Conservation (phyloP, 768 basidiomycete genomes). For the Phylloporus sp. region DNA sequence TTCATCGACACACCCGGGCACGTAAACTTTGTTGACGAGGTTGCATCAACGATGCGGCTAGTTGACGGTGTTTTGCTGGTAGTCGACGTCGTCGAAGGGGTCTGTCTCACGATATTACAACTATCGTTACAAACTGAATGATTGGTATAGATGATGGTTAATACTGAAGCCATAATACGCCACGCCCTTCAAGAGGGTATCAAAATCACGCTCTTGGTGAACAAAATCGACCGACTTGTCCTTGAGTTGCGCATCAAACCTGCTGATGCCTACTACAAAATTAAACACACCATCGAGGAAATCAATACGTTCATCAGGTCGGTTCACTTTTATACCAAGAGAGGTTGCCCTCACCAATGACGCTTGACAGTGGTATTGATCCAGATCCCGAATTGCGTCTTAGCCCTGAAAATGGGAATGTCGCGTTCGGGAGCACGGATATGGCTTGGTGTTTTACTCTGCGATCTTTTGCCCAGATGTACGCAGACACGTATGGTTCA, state of each 20-base stretch:
- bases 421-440: constrained; percentile 94
- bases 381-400: constrained; percentile 83
- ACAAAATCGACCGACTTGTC: constrained; percentile 97
- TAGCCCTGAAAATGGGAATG: constrained; percentile 93
- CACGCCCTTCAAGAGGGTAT: constrained; percentile 87
- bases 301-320: constrained; percentile 95
- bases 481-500: constrained; percentile 84
- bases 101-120: constrained; percentile 36
- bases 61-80: constrained; percentile 90
- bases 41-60: constrained; percentile 79
- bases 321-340: constrained; percentile 13
- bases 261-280: constrained; percentile 96
- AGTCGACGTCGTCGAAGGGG: constrained; percentile 98
- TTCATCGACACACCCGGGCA: constrained; percentile 97
- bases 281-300: constrained; percentile 98
- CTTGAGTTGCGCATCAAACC: constrained; percentile 95
- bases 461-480: constrained; percentile 92
- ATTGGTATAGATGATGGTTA: constrained; percentile 74
- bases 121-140: constrained; percentile 10
- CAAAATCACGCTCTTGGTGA: constrained; percentile 88
- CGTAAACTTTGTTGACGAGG: constrained; percentile 98
- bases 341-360: not conserved
- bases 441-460: constrained; percentile 99
- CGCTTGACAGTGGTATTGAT: constrained; percentile 59
- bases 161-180: constrained; percentile 81